phyloP scores from a whole-genome alignment of 2,329 filamentous ascomycete species.

The Teratosphaeria gauchensis region DNA sequence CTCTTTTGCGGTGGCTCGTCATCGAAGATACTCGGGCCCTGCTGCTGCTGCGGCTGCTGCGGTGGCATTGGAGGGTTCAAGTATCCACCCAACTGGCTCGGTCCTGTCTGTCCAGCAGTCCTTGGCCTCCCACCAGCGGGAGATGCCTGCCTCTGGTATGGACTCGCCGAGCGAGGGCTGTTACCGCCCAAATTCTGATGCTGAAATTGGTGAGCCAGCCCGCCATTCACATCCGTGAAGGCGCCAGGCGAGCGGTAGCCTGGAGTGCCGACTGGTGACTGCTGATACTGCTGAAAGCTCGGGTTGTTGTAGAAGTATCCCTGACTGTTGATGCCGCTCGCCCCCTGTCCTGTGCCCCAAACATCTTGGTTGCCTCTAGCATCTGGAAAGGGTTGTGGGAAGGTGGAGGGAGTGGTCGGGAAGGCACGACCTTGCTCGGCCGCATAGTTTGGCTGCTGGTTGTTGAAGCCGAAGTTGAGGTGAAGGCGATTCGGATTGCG shows the following conservation, averaged over 20 bases:
- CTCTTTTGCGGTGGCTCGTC: slow-evolving; percentile 66
- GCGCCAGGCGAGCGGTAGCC: slow-evolving; percentile 46
- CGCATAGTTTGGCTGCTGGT: slow-evolving; percentile 32
- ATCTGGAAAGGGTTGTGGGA: slow-evolving; percentile 72
- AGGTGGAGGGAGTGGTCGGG: slow-evolving; percentile 79
- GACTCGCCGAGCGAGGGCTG: slow-evolving; percentile 53
- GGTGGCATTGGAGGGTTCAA: slow-evolving; percentile 53
- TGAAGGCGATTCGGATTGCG: slow-evolving; percentile 38
- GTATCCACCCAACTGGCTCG: slow-evolving; percentile 55
- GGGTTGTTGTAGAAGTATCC: slow-evolving; percentile 45
- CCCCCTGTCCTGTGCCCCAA: slow-evolving; percentile 40
- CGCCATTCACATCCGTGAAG: slow-evolving; percentile 76
- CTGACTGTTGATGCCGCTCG: slow-evolving; percentile 31
- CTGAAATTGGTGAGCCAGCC: slow-evolving; percentile 89
- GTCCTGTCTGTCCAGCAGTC: slow-evolving; percentile 61
- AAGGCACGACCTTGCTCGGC: slow-evolving; percentile 38
- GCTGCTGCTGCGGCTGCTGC: slow-evolving; percentile 25
- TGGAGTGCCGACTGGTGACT: slow-evolving; percentile 36
- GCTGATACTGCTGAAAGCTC: slow-evolving; percentile 17
- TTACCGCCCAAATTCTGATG: slow-evolving; percentile 74
- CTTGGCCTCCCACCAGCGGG: slow-evolving; percentile 62
- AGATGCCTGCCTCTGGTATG: slow-evolving; percentile 60
- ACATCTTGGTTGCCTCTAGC: slow-evolving; percentile 52
- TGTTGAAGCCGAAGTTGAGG: slow-evolving; percentile 42
- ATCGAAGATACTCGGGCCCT: slow-evolving; percentile 35